Percentiles rank a stretch among this genome's conserved stretches.
Evolutionary conservation across 805 yeast genomes (phyloP).

Genomic region (Candida alai): DNA sequence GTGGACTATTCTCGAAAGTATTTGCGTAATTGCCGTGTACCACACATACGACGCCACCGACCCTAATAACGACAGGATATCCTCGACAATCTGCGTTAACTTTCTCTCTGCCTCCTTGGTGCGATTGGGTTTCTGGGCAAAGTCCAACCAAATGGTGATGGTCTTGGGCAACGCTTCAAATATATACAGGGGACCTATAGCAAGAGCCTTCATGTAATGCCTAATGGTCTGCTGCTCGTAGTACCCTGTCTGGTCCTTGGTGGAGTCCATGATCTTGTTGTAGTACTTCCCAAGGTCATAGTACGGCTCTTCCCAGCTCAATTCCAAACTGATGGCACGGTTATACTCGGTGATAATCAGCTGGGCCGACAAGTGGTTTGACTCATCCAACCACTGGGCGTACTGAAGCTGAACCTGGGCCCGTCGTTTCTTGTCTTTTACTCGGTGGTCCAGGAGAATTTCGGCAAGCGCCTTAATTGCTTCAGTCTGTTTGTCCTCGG

Average conservation of each 20-base stretch:
- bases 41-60: constrained; percentile 54
- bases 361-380: constrained; percentile 77
- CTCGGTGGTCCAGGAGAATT: constrained; percentile 20
- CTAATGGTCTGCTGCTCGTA: constrained; percentile 54
- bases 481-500: constrained; percentile 79
- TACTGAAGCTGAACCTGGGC: constrained; percentile 65
- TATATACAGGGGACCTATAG: constrained; percentile 59
- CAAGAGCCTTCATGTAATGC: constrained; percentile 56
- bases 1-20: constrained; percentile 75
- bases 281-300: constrained; percentile 78
- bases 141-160: constrained; percentile 89
- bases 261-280: constrained; percentile 72
- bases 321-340: constrained; percentile 51
- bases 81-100: constrained; percentile 46
- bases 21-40: constrained; percentile 83
- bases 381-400: constrained; percentile 83
- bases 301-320: constrained; percentile 72
- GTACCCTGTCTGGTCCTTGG: constrained; percentile 44
- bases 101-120: constrained; percentile 30
- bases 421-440: constrained; percentile 3
- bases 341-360: constrained; percentile 69
- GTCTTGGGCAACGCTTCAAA: constrained; percentile 86
- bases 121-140: constrained; percentile 35
- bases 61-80: constrained; percentile 41
- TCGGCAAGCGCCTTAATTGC: constrained; percentile 66